A percentile compares a stretch with the other conserved stretches of the same genome.
Evolutionary conservation across 345 rosid genomes (phyloP).

Genomic region (Mangifera indica): DNA sequence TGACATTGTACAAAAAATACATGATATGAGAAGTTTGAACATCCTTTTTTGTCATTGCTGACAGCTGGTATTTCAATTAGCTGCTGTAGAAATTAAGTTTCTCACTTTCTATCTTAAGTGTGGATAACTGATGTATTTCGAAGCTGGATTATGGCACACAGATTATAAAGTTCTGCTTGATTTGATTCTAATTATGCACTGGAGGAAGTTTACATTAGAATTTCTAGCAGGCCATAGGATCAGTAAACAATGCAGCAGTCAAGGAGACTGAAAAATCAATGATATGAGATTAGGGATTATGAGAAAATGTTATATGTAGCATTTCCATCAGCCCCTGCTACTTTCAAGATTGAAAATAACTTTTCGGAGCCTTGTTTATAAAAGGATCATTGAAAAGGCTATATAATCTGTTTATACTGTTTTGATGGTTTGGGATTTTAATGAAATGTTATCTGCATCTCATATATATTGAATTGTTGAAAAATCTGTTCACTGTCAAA

Average conservation of each 20-base stretch:
- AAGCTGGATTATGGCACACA: no score
- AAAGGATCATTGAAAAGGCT: background rate
- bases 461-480: no score
- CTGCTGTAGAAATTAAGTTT: no score
- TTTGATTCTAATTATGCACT: no score
- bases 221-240: background rate
- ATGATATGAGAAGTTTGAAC: background rate
- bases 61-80: no score
- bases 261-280: background rate
- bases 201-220: background rate
- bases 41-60: background rate
- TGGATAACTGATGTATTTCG: no score
- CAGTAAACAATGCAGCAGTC: conserved; percentile 3
- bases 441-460: background rate
- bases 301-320: background rate
- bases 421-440: background rate
- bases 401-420: background rate
- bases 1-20: background rate
- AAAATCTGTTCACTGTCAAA: background rate
- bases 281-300: background rate
- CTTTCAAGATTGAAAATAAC: background rate
- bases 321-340: background rate
- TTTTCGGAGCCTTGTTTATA: background rate
- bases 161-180: no score
- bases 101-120: no score